These are phyloP conservation scores for Nakazawaea ambrosiae DNA, from an alignment of 805 yeast genomes.

Conservation along the genomic window DNA sequence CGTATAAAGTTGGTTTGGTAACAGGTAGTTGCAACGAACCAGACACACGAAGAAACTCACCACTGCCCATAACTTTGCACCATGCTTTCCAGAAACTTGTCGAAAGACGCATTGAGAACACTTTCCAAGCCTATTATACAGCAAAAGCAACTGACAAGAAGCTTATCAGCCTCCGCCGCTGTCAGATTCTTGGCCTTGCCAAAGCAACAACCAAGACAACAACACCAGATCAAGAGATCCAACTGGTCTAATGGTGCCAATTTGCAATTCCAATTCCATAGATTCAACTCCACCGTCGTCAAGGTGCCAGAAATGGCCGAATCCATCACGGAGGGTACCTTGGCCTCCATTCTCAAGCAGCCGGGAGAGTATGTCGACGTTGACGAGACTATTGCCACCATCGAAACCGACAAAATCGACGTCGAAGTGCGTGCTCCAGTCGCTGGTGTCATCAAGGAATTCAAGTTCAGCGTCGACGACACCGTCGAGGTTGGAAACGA, in stretches of 20 bases:
- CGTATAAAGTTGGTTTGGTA: no score
- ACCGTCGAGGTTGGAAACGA: slow-evolving; percentile 97
- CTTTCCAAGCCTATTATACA: not conserved
- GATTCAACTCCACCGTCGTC: slow-evolving; percentile 40
- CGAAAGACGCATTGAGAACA: not conserved
- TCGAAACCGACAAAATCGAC: slow-evolving; percentile 97
- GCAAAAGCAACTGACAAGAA: not conserved
- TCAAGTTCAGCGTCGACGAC: slow-evolving; percentile 78
- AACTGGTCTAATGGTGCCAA: no score
- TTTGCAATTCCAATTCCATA: not conserved
- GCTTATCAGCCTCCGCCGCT: not conserved
- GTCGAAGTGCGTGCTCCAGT: slow-evolving; percentile 95
- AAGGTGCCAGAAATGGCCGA: slow-evolving; percentile 99
- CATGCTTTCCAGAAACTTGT: slow-evolving; percentile 8
- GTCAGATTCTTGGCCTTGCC: not conserved
- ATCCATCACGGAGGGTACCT: slow-evolving; percentile 94
- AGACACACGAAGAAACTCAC: no score
- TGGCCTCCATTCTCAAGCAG: slow-evolving; percentile 55
- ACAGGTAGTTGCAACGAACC: no score
- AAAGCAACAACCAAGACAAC: not conserved
- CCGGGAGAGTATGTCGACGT: slow-evolving; percentile 84
- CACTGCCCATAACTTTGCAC: not conserved
- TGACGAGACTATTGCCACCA: slow-evolving; percentile 92
- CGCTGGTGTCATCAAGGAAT: slow-evolving; percentile 81
- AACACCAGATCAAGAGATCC: not conserved